Evolutionary conservation across 441 rosid genomes (phyloP).

Genomic region (Erodium chrysanthum): DNA sequence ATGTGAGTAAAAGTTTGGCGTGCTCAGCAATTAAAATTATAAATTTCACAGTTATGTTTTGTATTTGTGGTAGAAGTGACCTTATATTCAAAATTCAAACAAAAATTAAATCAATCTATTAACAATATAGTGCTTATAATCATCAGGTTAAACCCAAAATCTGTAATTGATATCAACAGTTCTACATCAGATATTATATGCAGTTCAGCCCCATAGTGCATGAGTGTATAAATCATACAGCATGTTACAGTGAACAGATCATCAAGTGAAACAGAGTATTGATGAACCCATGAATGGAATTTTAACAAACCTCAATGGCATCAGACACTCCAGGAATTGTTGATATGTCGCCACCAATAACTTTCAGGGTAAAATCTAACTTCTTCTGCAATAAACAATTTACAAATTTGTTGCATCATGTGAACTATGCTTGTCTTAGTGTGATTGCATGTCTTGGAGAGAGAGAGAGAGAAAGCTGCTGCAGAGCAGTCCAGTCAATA

Average conservation of each 20-base stretch:
- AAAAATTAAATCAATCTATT: neutral
- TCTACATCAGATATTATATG: neutral
- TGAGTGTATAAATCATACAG: neutral
- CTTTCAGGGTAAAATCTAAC: constrained; percentile 68
- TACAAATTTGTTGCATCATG: neutral
- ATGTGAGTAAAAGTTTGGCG: neutral
- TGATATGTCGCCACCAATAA: constrained; percentile 77
- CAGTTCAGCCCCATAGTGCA: neutral
- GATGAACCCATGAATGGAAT: neutral
- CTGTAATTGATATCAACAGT: neutral
- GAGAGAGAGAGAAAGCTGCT: neutral
- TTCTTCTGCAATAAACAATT: constrained; percentile 42
- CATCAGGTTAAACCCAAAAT: neutral
- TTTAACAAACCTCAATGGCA: constrained; percentile 65
- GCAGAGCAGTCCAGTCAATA: no score
- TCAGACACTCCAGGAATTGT: constrained; percentile 74
- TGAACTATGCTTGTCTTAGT: constrained; percentile 2
- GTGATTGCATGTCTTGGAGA: neutral
- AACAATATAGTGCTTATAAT: neutral
- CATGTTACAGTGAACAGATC: constrained; percentile 1
- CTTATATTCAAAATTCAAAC: neutral
- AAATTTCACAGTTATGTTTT: neutral
- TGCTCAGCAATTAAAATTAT: neutral
- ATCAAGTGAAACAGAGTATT: neutral
- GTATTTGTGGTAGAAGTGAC: neutral